phyloP scores from a whole-genome alignment of 306 rosid genomes.

The Myrica gale region DNA sequence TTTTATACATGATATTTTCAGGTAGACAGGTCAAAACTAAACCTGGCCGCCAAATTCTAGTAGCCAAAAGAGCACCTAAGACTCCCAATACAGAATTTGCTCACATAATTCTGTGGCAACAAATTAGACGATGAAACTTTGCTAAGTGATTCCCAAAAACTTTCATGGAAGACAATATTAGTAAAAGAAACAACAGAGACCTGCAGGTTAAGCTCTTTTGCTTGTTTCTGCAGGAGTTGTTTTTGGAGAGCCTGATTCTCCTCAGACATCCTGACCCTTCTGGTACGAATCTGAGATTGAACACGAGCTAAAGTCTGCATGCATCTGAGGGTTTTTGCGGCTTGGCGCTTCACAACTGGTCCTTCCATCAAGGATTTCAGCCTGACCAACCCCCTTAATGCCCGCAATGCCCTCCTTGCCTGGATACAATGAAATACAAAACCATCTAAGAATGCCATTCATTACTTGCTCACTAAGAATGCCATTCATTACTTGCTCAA shows the following conservation, averaged over 20 bases:
- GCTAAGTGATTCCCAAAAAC: not conserved
- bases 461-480: conserved; percentile 21
- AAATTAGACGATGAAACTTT: not conserved
- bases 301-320: conserved; percentile 97
- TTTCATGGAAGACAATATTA: conserved; percentile 5
- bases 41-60: not conserved
- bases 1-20: not conserved
- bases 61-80: not conserved
- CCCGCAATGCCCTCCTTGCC: conserved; percentile 93
- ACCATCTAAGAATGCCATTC: conserved; percentile 11
- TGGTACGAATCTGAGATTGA: conserved; percentile 82
- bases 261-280: conserved; percentile 89
- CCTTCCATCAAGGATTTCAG: conserved; percentile 87
- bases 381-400: conserved; percentile 88
- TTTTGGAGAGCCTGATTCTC: conserved; percentile 95
- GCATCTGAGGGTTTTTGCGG: conserved; percentile 73
- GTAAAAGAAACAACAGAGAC: conserved; percentile 44
- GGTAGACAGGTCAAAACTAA: not conserved
- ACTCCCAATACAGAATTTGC: not conserved
- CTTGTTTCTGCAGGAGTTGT: conserved; percentile 90
- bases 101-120: not conserved
- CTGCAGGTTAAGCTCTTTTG: conserved; percentile 81
- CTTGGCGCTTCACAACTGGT: conserved; percentile 85
- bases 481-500: conserved; percentile 14
- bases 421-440: conserved; percentile 31